Percentiles rank a stretch among this genome's conserved stretches.
Evolutionary conservation across 2,329 filamentous ascomycete species (phyloP).

Genomic region (Lizonia empirigonia): DNA sequence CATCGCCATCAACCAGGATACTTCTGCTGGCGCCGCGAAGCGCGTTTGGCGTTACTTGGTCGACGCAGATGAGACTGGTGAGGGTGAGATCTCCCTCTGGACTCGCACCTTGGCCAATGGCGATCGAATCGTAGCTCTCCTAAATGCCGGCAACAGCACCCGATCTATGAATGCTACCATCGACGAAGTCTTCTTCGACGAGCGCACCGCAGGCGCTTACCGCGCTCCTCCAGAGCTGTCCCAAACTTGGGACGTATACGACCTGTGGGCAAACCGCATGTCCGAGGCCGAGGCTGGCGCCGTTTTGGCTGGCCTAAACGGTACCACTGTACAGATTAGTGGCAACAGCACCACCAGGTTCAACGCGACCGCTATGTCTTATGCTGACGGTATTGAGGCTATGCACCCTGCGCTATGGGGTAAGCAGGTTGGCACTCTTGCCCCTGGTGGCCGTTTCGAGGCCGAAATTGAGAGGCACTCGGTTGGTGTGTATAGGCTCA

Average conservation of each 20-base stretch:
- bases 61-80: slow-evolving; percentile 51
- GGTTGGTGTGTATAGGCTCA: slow-evolving; percentile 57
- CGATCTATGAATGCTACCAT: slow-evolving; percentile 57
- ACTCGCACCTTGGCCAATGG: slow-evolving; percentile 55
- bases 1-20: slow-evolving; percentile 58
- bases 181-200: slow-evolving; percentile 59
- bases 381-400: slow-evolving; percentile 53
- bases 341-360: slow-evolving; percentile 49
- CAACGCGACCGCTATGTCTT: slow-evolving; percentile 57
- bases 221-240: slow-evolving; percentile 48
- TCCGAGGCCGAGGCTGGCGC: slow-evolving; percentile 50
- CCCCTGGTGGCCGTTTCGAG: slow-evolving; percentile 50
- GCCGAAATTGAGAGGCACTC: slow-evolving; percentile 57
- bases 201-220: slow-evolving; percentile 50
- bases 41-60: slow-evolving; percentile 55
- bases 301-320: slow-evolving; percentile 55
- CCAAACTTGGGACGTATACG: slow-evolving; percentile 58
- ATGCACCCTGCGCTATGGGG: slow-evolving; percentile 56
- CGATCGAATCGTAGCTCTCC: slow-evolving; percentile 56
- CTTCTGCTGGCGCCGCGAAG: slow-evolving; percentile 49
- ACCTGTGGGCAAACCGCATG: slow-evolving; percentile 64
- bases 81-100: slow-evolving; percentile 59
- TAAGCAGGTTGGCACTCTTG: slow-evolving; percentile 52
- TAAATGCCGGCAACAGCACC: slow-evolving; percentile 56
- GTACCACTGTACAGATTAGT: slow-evolving; percentile 41